Base-by-base conservation (phyloP, 202 grass and related monocot genomes). In the Brachypodium distachyon region DNA sequence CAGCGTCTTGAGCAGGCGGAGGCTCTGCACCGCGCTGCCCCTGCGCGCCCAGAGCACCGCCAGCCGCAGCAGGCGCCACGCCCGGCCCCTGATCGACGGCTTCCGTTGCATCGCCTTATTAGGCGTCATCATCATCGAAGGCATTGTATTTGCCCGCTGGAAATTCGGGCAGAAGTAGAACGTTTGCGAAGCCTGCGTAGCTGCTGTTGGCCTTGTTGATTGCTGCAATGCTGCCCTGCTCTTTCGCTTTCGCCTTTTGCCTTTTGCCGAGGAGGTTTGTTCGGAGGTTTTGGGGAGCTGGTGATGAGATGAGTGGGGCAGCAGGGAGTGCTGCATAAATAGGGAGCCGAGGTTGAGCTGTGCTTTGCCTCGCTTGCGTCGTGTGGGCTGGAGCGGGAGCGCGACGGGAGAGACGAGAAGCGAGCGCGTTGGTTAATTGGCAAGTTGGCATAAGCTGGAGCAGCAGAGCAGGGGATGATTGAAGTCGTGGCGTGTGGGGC, bases 41-140 rank as follows among this genome's bases (percentile, higher is more conserved):
- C 67, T 82, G 29, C 87, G 74, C 59, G 82, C 87, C 91, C 95
- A 94, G 26, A 95, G 67, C 55, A 88, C 54, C 3, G 91, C 87
- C 66, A 95, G 36, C 0, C 85, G 85, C 80, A 98, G 81, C 39
- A 88, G 58, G 2, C 77, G 76, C 95, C 91, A 95, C 50, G 89
- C 91, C 21, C 89, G 79, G 12, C 82, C 72, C 32, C 80, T 43
- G 21, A 80, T 42, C 78, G 81, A 75, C 72, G 74, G 14, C 53
- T 59, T 87, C 59, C 54, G n/a, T n/a, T n/a, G 6, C 16, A n/a
- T 26, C 23, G 33, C 50, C 50, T 42, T 69, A 55, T 42, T 69
- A 55, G 77, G 52, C 26, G 31, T 50, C 48, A n/a, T 50, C 39
- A 39, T 67, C 1, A n/a, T n/a, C n/a, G n/a, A n/a, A n/a, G 40